phyloP scores from a whole-genome alignment of 2,329 filamentous ascomycete genomes.

The Nannizzia gypsea region DNA sequence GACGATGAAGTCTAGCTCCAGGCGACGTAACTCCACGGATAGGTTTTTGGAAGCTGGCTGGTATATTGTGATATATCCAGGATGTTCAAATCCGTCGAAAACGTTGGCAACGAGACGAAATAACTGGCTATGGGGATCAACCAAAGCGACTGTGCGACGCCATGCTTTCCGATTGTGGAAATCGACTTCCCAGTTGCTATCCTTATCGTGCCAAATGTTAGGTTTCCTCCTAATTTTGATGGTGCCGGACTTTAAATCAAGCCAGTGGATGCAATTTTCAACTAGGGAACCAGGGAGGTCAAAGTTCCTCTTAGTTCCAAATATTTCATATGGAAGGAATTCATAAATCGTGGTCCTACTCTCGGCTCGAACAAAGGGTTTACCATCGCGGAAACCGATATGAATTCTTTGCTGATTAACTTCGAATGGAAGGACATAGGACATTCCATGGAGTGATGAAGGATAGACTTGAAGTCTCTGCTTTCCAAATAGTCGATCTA shows the following conservation, averaged over 20 bases:
- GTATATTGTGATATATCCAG: slow-evolving; percentile 34
- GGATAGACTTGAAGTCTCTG: slow-evolving; percentile 8
- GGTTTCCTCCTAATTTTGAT: slow-evolving; percentile 24
- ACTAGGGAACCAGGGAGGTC: slow-evolving; percentile 28
- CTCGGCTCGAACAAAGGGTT: slow-evolving; percentile 27
- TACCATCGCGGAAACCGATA: slow-evolving; percentile 13
- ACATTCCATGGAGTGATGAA: slow-evolving; percentile 26
- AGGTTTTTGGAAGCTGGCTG: slow-evolving; percentile 31
- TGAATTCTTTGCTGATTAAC: slow-evolving; percentile 21
- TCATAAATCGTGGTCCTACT: slow-evolving; percentile 15
- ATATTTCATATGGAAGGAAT: slow-evolving; percentile 22
- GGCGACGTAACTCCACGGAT: slow-evolving; percentile 36
- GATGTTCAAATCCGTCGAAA: slow-evolving; percentile 42
- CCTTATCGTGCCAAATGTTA: slow-evolving; percentile 21
- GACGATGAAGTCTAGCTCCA: slow-evolving; percentile 40
- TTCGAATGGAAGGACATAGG: slow-evolving; percentile 14
- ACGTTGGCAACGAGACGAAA: slow-evolving; percentile 27
- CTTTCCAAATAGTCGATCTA: slow-evolving; percentile 19
- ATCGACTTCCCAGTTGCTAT: slow-evolving; percentile 23
- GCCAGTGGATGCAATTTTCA: slow-evolving; percentile 39
- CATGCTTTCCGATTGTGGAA: slow-evolving; percentile 14
- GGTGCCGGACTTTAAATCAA: slow-evolving; percentile 20
- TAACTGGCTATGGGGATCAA: slow-evolving; percentile 28
- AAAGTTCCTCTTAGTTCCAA: slow-evolving; percentile 15
- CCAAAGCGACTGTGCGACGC: slow-evolving; percentile 25